phyloP scores from a whole-genome alignment of 441 rosid genomes.

The Arabidopsis hybrid region DNA sequence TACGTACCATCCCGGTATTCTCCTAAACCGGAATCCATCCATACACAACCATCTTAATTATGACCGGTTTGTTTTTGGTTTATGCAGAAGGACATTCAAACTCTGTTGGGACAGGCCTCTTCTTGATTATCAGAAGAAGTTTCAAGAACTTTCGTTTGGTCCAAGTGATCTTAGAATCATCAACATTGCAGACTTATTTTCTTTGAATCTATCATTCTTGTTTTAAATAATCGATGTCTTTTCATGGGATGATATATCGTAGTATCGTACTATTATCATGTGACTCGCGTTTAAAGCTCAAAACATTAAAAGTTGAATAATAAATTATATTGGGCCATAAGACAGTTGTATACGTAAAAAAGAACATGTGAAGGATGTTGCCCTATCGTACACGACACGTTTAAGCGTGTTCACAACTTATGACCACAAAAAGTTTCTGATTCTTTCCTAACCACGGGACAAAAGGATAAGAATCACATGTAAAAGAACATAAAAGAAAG shows the following conservation, averaged over 20 bases:
- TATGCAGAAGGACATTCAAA: conserved; percentile 77
- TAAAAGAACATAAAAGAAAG: not conserved
- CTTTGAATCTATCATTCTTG: conserved; percentile 14
- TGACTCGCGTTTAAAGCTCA: conserved; percentile 20
- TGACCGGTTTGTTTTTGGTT: conserved; percentile 8
- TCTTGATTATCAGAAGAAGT: conserved; percentile 14
- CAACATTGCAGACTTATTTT: conserved; percentile 17
- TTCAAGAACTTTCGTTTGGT: conserved; percentile 16
- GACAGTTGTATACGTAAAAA: conserved; percentile 24
- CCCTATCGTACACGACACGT: conserved; percentile 41
- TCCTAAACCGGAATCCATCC: conserved; percentile 11
- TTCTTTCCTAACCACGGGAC: conserved; percentile 26
- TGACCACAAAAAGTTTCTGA: conserved; percentile 30
- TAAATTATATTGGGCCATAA: not conserved
- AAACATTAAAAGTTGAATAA: not conserved
- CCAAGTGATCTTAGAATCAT: conserved; percentile 19
- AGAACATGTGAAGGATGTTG: conserved; percentile 33
- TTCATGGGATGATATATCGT: conserved; percentile 7
- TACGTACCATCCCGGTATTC: conserved; percentile 29
- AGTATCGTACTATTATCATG: too few species aligned
- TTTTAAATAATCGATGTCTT: conserved; percentile 22
- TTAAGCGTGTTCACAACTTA: conserved; percentile 33
- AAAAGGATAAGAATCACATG: conserved; percentile 31
- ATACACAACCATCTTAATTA: not conserved
- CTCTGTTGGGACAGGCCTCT: conserved; percentile 62